Evolutionary conservation across 352 stramenopile genomes (phyloP), one percentile per base, ranked within the genome.

Genomic region (Phytophthora citricola): DNA sequence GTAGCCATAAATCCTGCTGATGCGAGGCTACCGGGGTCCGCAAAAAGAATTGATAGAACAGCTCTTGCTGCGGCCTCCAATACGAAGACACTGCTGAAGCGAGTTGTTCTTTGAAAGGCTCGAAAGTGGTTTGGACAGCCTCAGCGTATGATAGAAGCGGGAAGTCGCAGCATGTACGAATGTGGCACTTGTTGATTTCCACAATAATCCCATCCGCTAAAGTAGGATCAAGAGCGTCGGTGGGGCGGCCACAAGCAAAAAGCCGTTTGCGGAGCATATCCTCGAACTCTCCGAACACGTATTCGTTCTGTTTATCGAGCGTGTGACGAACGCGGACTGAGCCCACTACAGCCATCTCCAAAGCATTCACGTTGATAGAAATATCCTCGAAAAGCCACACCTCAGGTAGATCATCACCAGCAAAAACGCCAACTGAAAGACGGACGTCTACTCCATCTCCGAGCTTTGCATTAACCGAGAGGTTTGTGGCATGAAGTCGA

Each of bases 231-330:
- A 70, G 53, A 22, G n/a, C 32, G 11, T 29, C 11, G 6, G 55
- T 62, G 17, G 57, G 63, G 24, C 62, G 71, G 24, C 58, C 48
- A 39, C 79, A 88, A 14, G 70, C 71, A n/a, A 45, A 45, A 61
- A 76, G 56, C 7, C 87, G 73, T 9, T 84, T 66, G 1, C 64
- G 60, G 5, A 91, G 63, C 59, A 81, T 71, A 22, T 81, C 74
- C 69, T 93, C 87, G 54, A 92, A 92, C 20, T 92, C 85, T 9
- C 87, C 85, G 59, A 90, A 91, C 0, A 92, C 73, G 40, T 90
- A 87, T 31, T 90, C 73, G 1, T 29, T 20, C 1, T 79, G 64
- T 12, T 81, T 83, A 26, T 72, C 59, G 8, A 91, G 11, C 0
- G 83, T 93, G 34, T 88, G 83, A 0, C 76, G 67, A 4, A 92